These are phyloP conservation scores for Coccomyxa subellipsoidea DNA, from an alignment of 163 green algal species.

Conservation along the genomic window DNA sequence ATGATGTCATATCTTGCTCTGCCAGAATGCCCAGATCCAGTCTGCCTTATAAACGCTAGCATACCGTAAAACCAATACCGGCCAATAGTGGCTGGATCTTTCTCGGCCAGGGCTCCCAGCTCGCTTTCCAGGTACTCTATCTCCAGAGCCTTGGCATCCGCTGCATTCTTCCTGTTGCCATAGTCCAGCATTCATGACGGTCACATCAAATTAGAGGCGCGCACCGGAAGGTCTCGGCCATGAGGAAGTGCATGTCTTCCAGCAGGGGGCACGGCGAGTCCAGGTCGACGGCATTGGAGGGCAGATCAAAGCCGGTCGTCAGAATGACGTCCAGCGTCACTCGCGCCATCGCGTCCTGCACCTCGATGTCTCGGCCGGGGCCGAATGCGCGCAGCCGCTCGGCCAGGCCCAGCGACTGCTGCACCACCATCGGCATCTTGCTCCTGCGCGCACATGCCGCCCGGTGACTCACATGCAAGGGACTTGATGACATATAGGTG, in stretches of 20 bases:
- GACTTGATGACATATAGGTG: no score
- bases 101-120: conserved; percentile 11
- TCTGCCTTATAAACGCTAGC: no score
- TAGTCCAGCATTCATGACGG: no score
- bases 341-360: conserved; percentile 6
- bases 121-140: background rate
- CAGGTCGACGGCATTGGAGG: background rate
- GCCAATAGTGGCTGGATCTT: no score
- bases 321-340: conserved; percentile 5
- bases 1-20: no score
- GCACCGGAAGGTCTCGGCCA: conserved; percentile 4
- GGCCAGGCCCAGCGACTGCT: background rate
- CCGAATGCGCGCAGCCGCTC: background rate
- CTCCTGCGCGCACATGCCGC: background rate
- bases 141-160: background rate
- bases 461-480: background rate
- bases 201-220: no score
- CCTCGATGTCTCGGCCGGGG: background rate
- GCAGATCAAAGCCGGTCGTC: background rate
- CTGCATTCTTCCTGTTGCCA: background rate
- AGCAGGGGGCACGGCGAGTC: background rate
- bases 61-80: no score
- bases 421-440: conserved; percentile 6
- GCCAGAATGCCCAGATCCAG: no score
- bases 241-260: conserved; percentile 8